Evolutionary conservation across 2,329 filamentous ascomycete species (phyloP), one percentile per base, ranked within the genome.

Genomic region (Cordyceps cateniannulata): DNA sequence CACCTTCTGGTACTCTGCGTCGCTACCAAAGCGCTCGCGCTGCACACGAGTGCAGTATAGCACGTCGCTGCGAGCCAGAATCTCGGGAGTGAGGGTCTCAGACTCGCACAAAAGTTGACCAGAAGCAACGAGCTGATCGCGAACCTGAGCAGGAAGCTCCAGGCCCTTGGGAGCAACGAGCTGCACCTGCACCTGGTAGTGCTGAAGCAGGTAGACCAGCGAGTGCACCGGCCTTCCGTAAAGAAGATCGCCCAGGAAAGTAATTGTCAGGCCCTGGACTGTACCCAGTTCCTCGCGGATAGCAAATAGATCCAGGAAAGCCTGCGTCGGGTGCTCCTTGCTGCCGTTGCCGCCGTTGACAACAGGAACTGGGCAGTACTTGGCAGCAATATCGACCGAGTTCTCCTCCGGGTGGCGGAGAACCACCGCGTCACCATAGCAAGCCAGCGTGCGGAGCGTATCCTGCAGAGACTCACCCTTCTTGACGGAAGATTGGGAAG

Each of bases 291-390:
- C 95, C 76, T 99, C 95, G 67, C 95, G 91, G 71, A 99, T 99
- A 59, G 95, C 98, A 81, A 97, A 99, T 62, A 99, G 87, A 70
- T 99, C 95, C 24, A 99, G 81, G 83, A 99, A 95, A 0, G 95
- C 95, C 77, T 99, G 95, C 0, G 95, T 99, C 0, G 95, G 95
- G 77, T 99, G 95, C 79, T 99, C 95, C 69, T 91, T 87, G 76
- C 89, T 92, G 65, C 95, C 95, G 73, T 99, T 99, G 55, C 95
- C 95, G 65, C 92, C 95, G 72, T 99, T 99, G 81, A 99, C 93
- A 70, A 99, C 87, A 1, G 95, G 95, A 0, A 97, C 91, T 18
- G 88, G 86, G 48, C 91, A 92, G 78, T 88, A 96, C 72, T 93
- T 93, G 69, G 89, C 87, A 1, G 93, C 95, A 55, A 89, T 84